Conservation (phyloP, 2,329 filamentous ascomycete species). For the Rhynchosporium secalis region DNA sequence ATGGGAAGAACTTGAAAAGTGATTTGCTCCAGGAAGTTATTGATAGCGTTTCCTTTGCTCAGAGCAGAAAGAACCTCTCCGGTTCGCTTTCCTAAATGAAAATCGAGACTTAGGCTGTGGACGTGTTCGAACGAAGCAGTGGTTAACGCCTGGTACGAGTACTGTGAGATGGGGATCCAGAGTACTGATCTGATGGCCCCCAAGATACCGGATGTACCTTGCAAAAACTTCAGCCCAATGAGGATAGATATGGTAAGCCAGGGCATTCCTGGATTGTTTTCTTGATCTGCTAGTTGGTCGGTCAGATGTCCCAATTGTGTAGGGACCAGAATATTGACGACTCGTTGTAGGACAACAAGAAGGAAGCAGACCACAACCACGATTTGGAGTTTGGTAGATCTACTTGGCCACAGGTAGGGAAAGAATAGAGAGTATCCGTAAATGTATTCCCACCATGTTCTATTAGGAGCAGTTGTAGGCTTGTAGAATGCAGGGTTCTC, state of each 20-base stretch:
- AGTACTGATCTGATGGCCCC: slow-evolving; percentile 79
- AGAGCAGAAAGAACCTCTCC: slow-evolving; percentile 93
- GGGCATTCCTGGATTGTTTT: slow-evolving; percentile 54
- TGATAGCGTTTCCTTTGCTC: slow-evolving; percentile 95
- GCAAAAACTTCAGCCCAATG: slow-evolving; percentile 76
- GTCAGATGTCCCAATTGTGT: slow-evolving; percentile 78
- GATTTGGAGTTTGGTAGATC: slow-evolving; percentile 71
- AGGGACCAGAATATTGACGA: slow-evolving; percentile 85
- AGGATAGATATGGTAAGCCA: slow-evolving; percentile 76
- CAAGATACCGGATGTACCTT: slow-evolving; percentile 84
- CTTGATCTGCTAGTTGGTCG: slow-evolving; percentile 63
- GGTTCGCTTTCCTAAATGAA: slow-evolving; percentile 94
- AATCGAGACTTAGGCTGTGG: slow-evolving; percentile 90
- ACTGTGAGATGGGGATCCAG: slow-evolving; percentile 97
- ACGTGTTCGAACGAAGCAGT: slow-evolving; percentile 97
- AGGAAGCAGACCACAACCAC: slow-evolving; percentile 80
- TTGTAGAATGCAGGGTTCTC: slow-evolving; percentile 83
- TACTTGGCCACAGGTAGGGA: slow-evolving; percentile 93
- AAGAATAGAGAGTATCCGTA: slow-evolving; percentile 92
- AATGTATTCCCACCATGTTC: slow-evolving; percentile 95
- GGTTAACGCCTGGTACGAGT: slow-evolving; percentile 91
- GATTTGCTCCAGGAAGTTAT: slow-evolving; percentile 92
- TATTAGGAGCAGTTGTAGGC: slow-evolving; percentile 79
- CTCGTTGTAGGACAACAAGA: slow-evolving; percentile 76
- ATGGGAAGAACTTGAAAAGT: slow-evolving; percentile 96